These are phyloP conservation scores for Trypethelium eluteriae DNA, from an alignment of 495 filamentous ascomycete species.

Conservation along the genomic window DNA sequence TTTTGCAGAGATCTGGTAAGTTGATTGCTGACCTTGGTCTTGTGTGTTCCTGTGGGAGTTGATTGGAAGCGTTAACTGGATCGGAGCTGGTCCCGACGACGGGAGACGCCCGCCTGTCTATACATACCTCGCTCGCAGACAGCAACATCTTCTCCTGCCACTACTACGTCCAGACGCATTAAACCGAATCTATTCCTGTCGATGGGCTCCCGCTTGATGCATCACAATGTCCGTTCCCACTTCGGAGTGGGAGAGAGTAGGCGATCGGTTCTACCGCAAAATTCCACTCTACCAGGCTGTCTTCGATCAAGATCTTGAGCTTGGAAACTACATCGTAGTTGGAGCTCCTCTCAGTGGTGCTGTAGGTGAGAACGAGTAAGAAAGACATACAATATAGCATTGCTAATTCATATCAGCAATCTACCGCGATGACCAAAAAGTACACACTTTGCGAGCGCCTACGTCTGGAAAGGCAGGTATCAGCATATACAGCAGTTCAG, in stretches of 20 bases:
- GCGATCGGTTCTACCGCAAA: constrained; percentile 89
- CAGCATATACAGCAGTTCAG: constrained; percentile 88
- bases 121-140: background rate
- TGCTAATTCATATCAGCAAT: constrained; percentile 52
- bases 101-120: background rate
- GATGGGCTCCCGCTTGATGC: background rate
- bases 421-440: constrained; percentile 77
- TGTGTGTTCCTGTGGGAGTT: background rate
- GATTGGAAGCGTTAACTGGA: background rate
- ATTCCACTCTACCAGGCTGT: constrained; percentile 83
- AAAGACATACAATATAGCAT: background rate
- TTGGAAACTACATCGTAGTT: constrained; percentile 87
- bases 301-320: constrained; percentile 84
- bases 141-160: background rate
- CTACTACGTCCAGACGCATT: background rate
- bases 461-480: constrained; percentile 73
- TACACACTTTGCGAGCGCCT: constrained; percentile 65
- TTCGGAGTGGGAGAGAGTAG: constrained; percentile 86
- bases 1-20: too few relatives aligned
- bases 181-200: background rate
- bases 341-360: constrained; percentile 94
- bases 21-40: background rate
- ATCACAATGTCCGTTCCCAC: constrained; percentile 55
- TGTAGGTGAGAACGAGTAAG: constrained; percentile 54
- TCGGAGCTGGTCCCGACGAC: background rate